These are phyloP conservation scores for Prunus armeniaca DNA, from an alignment of 306 rosid species.

Conservation along the genomic window DNA sequence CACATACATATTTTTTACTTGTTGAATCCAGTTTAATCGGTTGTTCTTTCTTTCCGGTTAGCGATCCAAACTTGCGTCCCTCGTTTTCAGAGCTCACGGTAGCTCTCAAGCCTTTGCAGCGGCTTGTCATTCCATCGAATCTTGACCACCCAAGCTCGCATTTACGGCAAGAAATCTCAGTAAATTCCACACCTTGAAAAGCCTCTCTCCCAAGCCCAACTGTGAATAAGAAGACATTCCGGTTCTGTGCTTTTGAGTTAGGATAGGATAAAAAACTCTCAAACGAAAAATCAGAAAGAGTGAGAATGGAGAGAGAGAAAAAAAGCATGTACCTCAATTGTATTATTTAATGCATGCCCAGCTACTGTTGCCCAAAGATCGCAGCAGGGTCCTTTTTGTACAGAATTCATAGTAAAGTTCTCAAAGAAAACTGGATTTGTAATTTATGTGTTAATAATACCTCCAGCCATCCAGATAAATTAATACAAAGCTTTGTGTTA, in stretches of 20 bases:
- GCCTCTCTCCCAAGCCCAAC: conserved; percentile 38
- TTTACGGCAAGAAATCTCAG: conserved; percentile 69
- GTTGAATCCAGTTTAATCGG: not conserved
- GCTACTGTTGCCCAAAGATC: conserved; percentile 42
- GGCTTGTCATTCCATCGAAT: conserved; percentile 58
- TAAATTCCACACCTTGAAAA: conserved; percentile 72
- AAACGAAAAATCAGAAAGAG: conserved; percentile 4
- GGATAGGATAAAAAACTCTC: conserved; percentile 20
- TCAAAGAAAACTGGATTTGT: not conserved
- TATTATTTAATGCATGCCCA: conserved; percentile 32
- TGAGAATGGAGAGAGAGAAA: conserved; percentile 17
- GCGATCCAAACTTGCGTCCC: conserved; percentile 94
- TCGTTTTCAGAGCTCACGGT: conserved; percentile 72
- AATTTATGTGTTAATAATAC: conserved; percentile 7
- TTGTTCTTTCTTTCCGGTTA: conserved; percentile 26
- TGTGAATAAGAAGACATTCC: conserved; percentile 57
- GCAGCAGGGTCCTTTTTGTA: conserved; percentile 53
- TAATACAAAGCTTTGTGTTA: not conserved
- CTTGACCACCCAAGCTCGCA: conserved; percentile 67
- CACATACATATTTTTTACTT: not conserved
- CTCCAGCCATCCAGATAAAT: not conserved
- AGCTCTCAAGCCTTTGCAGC: conserved; percentile 85
- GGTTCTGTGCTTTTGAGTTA: conserved; percentile 15
- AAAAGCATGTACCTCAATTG: conserved; percentile 20
- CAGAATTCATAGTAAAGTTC: conserved; percentile 20